Evolutionary conservation across 805 yeast species (phyloP).

Genomic region (Starmerella powellii): DNA sequence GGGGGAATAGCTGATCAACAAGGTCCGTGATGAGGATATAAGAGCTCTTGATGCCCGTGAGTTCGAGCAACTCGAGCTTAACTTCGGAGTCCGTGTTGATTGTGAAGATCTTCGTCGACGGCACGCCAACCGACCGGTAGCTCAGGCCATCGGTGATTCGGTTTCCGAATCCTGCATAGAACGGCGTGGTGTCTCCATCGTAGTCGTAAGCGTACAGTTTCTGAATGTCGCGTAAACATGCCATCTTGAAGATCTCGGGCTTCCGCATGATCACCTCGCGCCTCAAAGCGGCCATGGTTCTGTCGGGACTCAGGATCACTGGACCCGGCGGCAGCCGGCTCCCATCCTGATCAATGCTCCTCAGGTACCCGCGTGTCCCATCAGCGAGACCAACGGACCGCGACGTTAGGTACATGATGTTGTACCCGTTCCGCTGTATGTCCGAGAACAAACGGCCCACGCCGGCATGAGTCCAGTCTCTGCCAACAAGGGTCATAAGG

Average conservation of each 20-base stretch:
- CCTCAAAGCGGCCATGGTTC: constrained; percentile 88
- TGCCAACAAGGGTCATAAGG: constrained; percentile 80
- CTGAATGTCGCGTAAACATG: constrained; percentile 79
- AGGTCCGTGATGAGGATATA: constrained; percentile 83
- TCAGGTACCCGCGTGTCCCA: constrained; percentile 69
- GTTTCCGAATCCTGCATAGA: constrained; percentile 96
- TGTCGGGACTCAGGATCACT: constrained; percentile 85
- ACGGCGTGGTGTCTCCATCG: constrained; percentile 47
- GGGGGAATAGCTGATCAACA: constrained; percentile 96
- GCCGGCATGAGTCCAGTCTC: constrained; percentile 97
- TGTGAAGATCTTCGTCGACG: constrained; percentile 87
- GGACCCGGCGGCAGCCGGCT: constrained; percentile 75
- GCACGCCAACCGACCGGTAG: constrained; percentile 85
- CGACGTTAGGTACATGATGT: constrained; percentile 85
- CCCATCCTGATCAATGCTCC: constrained; percentile 67
- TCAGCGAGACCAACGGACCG: constrained; percentile 94
- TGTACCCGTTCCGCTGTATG: constrained; percentile 76
- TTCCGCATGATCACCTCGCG: constrained; percentile 87
- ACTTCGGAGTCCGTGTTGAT: constrained; percentile 95
- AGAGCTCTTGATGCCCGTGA: constrained; percentile 83
- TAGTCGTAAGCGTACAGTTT: constrained; percentile 45
- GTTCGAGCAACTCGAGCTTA: constrained; percentile 86
- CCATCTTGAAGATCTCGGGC: constrained; percentile 98
- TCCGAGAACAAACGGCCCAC: constrained; percentile 88
- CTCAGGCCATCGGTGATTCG: constrained; percentile 93